Base-by-base conservation (phyloP, 2,329 filamentous ascomycete genomes). In the Septoria linicola region DNA sequence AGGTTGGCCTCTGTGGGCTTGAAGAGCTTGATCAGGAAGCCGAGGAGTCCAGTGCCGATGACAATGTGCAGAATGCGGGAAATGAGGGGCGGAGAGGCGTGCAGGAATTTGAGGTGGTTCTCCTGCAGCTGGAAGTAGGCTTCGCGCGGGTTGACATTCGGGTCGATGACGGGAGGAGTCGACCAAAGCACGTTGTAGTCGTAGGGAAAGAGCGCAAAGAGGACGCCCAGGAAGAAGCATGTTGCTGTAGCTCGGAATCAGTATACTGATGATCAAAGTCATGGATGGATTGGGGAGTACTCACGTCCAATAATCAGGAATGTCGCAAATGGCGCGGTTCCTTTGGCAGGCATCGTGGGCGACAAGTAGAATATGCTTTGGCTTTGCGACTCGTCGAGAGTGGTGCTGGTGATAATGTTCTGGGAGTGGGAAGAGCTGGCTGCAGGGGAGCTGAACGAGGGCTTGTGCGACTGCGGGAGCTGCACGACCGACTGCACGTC, bases 151-250 rank as follows among this genome's bases (percentile, higher is more conserved):
- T 61, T 57, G 14, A 56, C 13, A 46, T 30, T 32, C 35, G 57
- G 49, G 45, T 51, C 41, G 40, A 49, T 17, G 11, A 49, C 20
- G 30, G 60, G 42, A 35, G 81, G 83, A 23, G 82, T 82, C 44
- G 85, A 86, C 80, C 89, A 95, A 47, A 95, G 85, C 57, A 93
- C 84, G 54, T 89, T 87, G 75, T 89, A 93, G 78, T 95, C 93
- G 78, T 97, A 99, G 55, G 93, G 91, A 73, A 97, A 95, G 58
- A 85, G 84, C 64, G 90, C 90, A 81, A 97, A 99, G 72, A 99
- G 85, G 71, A 97, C 90, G 64, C 93, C 93, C 59, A 99, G 87
- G 81, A 97, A 96, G 82, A 99, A 99, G 72, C 89, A 96, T 60
- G 88, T 90, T 54, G 76, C 76, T 78, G 60, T 37, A 31, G 25